A percentile compares a stretch with the other conserved stretches of the same genome.
These are phyloP conservation scores for Cyamopsis tetragonoloba DNA, from an alignment of 306 rosid genomes.

Conservation along the genomic window DNA sequence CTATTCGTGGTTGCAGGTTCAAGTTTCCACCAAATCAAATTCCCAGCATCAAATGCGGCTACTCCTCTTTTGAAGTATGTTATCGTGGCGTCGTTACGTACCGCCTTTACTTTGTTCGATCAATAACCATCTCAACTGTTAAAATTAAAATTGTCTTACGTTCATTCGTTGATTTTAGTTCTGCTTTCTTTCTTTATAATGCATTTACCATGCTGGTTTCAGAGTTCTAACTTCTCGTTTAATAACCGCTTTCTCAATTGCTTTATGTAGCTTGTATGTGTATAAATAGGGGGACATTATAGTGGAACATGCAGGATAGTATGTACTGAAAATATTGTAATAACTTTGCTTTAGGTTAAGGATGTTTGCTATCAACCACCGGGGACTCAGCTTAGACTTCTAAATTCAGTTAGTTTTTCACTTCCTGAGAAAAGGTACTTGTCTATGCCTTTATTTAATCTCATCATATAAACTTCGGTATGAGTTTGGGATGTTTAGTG, in stretches of 20 bases:
- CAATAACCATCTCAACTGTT: neutral
- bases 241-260: neutral
- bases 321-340: neutral
- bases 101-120: neutral
- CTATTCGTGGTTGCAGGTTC: neutral
- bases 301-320: neutral
- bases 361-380: slow-evolving; percentile 83
- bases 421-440: slow-evolving; percentile 76
- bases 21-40: neutral
- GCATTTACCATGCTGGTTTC: neutral
- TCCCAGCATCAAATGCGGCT: neutral
- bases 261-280: neutral
- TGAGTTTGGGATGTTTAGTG: slow-evolving; percentile 12
- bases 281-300: neutral
- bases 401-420: slow-evolving; percentile 64
- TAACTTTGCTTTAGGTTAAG: slow-evolving; percentile 46
- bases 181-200: neutral
- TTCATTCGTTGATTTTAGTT: slow-evolving; percentile 2
- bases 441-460: neutral
- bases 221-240: neutral
- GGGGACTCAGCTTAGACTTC: slow-evolving; percentile 72
- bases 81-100: neutral
- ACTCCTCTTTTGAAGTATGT: slow-evolving; percentile 26
- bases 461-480: neutral
- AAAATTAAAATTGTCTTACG: neutral